A percentile compares a stretch with the other conserved stretches of the same genome.
Evolutionary conservation across 805 yeast genomes (phyloP).

Genomic region (Ogataea zsoltii): DNA sequence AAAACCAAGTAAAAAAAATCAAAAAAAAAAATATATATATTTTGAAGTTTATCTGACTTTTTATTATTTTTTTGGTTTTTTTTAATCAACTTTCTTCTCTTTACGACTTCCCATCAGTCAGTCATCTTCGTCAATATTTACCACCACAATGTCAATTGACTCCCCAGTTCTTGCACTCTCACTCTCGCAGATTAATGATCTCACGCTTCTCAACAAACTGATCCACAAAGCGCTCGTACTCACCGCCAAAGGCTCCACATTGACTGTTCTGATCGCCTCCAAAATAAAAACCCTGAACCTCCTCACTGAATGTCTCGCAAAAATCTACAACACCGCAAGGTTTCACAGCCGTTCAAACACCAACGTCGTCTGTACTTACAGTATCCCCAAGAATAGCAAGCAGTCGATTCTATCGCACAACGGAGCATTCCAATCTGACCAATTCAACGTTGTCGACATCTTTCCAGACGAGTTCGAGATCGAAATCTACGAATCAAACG

Average conservation of each 20-base stretch:
- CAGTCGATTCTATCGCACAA: slow-evolving; percentile 9
- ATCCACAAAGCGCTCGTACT: slow-evolving; percentile 1
- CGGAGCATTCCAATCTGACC: neutral
- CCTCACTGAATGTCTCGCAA: slow-evolving; percentile 6
- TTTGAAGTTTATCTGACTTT: neutral
- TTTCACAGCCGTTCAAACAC: slow-evolving; percentile 9
- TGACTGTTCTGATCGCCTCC: slow-evolving; percentile 15
- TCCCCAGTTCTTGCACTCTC: neutral
- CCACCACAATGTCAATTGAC: neutral
- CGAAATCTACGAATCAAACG: too few species aligned
- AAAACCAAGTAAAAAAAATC: too few species aligned
- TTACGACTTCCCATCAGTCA: too few species aligned
- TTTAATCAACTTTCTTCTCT: too few species aligned
- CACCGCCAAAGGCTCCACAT: neutral
- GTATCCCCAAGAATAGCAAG: too few species aligned
- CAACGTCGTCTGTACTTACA: slow-evolving; percentile 11
- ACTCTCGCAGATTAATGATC: neutral
- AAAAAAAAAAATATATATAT: too few species aligned
- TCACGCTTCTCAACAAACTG: slow-evolving; percentile 2
- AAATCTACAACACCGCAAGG: slow-evolving; percentile 22
- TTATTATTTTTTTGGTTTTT: too few species aligned
- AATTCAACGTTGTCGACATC: neutral
- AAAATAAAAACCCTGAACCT: slow-evolving; percentile 20
- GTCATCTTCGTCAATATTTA: too few species aligned
- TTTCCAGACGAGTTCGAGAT: neutral